Conservation (phyloP, 345 rosid genomes). For the Hibiscus mutabilis region DNA sequence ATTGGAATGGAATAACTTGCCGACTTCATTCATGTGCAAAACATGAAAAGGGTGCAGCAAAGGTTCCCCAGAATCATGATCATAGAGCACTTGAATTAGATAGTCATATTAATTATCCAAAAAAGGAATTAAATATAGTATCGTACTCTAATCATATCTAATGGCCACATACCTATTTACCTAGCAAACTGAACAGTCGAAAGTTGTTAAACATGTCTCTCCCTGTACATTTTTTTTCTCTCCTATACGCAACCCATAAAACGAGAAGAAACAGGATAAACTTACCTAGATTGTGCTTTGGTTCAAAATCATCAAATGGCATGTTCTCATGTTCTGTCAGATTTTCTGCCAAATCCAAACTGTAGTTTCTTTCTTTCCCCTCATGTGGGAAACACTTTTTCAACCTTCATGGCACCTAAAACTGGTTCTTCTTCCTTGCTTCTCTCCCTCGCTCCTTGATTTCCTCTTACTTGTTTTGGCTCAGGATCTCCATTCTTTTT, state of each 20-base stretch:
- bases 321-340: neutral
- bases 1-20: too few species aligned
- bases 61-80: neutral
- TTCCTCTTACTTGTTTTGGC: constrained; percentile 14
- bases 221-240: constrained; percentile 18
- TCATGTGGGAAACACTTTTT: constrained; percentile 14
- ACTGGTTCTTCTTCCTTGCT: constrained; percentile 17
- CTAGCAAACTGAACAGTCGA: constrained; percentile 25
- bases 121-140: neutral
- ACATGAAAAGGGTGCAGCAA: neutral
- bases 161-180: neutral
- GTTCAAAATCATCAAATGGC: constrained; percentile 6
- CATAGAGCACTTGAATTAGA: neutral
- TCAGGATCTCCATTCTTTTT: constrained; percentile 24
- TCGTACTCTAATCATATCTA: neutral
- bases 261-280: neutral
- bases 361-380: too few species aligned
- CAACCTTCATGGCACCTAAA: constrained; percentile 24
- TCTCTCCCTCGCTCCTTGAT: constrained; percentile 21
- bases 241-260: neutral
- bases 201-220: constrained; percentile 12
- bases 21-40: neutral
- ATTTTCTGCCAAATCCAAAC: neutral
- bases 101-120: neutral
- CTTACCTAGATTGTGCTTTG: neutral